Evolutionary conservation across 345 rosid species (phyloP).

Genomic region (Adansonia digitata): DNA sequence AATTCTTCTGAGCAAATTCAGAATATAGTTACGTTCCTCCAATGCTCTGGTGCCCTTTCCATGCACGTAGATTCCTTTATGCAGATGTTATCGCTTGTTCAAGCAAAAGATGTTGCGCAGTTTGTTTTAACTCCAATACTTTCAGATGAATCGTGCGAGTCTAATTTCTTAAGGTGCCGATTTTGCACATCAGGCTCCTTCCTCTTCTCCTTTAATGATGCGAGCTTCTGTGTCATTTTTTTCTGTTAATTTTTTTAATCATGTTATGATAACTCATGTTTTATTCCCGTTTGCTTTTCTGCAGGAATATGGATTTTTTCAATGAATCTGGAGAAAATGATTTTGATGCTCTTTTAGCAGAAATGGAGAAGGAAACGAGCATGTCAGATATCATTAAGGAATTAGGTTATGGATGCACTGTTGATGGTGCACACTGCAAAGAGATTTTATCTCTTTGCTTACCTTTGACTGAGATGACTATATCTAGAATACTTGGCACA

Average conservation of each 20-base stretch:
- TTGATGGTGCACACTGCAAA: slow-evolving; percentile 60
- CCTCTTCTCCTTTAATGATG: not conserved
- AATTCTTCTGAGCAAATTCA: slow-evolving; percentile 69
- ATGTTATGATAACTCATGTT: not conserved
- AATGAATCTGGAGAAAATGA: slow-evolving; percentile 48
- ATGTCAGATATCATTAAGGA: slow-evolving; percentile 79
- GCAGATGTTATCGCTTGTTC: slow-evolving; percentile 60
- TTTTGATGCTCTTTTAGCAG: slow-evolving; percentile 73
- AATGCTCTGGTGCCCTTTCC: slow-evolving; percentile 61
- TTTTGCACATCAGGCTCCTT: not conserved
- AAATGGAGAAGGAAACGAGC: slow-evolving; percentile 75
- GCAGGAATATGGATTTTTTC: slow-evolving; percentile 46
- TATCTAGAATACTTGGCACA: slow-evolving; percentile 63
- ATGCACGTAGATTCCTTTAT: slow-evolving; percentile 61
- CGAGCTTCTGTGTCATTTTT: not conserved
- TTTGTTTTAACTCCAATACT: slow-evolving; percentile 61
- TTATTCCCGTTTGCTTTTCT: slow-evolving; percentile 7
- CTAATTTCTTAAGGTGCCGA: slow-evolving; percentile 52
- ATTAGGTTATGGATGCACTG: slow-evolving; percentile 83
- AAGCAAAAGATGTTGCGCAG: slow-evolving; percentile 42
- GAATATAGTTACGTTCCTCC: slow-evolving; percentile 66
- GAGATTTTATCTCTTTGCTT: slow-evolving; percentile 64
- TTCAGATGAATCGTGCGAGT: slow-evolving; percentile 48
- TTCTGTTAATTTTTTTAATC: not conserved
- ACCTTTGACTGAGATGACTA: slow-evolving; percentile 66